phyloP scores from a whole-genome alignment of 1,284 basidiomycete genomes.

The Somion occarium region DNA sequence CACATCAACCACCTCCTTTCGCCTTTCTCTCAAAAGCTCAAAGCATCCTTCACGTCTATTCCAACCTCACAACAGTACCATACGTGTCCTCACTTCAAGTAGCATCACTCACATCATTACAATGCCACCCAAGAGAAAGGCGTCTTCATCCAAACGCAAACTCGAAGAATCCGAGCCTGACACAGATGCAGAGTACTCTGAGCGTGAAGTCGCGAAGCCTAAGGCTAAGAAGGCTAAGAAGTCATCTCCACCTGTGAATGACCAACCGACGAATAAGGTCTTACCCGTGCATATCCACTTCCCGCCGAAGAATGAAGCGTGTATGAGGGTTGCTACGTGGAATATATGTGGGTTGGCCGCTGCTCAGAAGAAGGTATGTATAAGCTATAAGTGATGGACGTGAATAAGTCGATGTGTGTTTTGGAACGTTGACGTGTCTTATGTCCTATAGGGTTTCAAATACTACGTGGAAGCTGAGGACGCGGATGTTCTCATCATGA shows the following conservation, averaged over 20 bases:
- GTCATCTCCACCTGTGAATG: constrained; percentile 27
- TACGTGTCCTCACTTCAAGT: no score
- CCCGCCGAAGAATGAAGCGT: constrained; percentile 41
- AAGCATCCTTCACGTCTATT: neutral
- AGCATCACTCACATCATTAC: neutral
- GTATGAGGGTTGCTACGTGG: constrained; percentile 65
- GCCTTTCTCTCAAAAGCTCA: neutral
- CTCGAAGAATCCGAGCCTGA: neutral
- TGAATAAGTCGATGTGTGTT: neutral
- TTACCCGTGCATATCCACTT: constrained; percentile 62
- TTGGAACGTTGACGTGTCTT: neutral
- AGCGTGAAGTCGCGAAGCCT: neutral
- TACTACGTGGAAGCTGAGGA: constrained; percentile 79
- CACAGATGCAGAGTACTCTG: neutral
- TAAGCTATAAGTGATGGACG: neutral
- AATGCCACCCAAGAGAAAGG: constrained; percentile 4
- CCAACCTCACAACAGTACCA: neutral
- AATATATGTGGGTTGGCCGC: constrained; percentile 71
- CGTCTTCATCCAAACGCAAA: constrained; percentile 2
- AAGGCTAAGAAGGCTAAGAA: constrained; percentile 20
- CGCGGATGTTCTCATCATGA: constrained; percentile 74
- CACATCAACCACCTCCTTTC: neutral
- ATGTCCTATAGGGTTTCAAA: constrained; percentile 60
- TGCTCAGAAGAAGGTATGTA: constrained; percentile 62
- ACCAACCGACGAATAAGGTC: constrained; percentile 69